phyloP scores from a whole-genome alignment of 495 filamentous ascomycete genomes.

The Lindgomyces ingoldianus region DNA sequence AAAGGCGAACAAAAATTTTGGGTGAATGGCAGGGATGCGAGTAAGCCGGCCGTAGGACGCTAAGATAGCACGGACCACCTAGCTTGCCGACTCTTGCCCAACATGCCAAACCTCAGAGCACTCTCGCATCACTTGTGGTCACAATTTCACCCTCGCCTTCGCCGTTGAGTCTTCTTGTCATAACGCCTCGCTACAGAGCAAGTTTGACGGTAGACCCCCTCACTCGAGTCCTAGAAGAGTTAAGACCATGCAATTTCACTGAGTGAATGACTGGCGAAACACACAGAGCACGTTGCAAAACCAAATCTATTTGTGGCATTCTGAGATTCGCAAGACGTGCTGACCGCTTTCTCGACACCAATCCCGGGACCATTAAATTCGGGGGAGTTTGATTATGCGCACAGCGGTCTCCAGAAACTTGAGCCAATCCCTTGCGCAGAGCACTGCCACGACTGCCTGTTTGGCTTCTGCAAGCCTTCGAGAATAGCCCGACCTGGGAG shows the following conservation, averaged over 20 bases:
- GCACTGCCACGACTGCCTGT: conserved; percentile 13
- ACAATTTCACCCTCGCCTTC: background rate
- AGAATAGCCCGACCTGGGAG: background rate
- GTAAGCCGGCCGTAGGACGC: conserved; percentile 9
- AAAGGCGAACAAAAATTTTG: conserved; percentile 14
- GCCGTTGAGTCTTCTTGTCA: too few relatives aligned
- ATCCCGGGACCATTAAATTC: background rate
- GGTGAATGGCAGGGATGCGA: conserved; percentile 16
- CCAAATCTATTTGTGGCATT: conserved; percentile 25
- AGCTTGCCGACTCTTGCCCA: background rate
- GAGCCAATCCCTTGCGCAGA: background rate
- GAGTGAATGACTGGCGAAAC: too few relatives aligned
- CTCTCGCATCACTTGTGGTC: background rate
- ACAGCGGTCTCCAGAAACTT: background rate
- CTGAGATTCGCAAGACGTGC: background rate
- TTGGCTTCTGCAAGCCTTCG: background rate
- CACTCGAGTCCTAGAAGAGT: too few relatives aligned
- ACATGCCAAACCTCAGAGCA: background rate
- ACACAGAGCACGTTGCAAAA: conserved; percentile 10
- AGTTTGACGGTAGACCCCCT: too few relatives aligned
- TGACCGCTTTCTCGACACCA: conserved; percentile 30
- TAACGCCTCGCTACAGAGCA: too few relatives aligned
- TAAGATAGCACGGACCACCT: conserved; percentile 18
- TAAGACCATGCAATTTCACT: background rate
- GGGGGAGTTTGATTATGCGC: conserved; percentile 19